Base-by-base conservation (phyloP, 306 rosid genomes). In the Rosa rugosa region DNA sequence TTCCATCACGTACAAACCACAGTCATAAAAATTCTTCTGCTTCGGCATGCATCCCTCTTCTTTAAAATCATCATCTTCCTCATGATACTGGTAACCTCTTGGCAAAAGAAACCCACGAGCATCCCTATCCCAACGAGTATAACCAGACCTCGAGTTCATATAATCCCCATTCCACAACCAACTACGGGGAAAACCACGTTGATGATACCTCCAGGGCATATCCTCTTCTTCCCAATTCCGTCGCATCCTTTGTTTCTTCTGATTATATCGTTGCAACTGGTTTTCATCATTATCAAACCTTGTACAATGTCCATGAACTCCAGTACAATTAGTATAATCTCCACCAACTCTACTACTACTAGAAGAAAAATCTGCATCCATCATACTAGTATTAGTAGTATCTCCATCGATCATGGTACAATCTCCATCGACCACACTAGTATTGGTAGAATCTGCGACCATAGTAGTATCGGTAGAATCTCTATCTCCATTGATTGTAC, bases 1-100 rank as follows among this genome's bases (percentile, higher is more conserved):
- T 17, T 36, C 22, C 70, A 36, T 65, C 46, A 36, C 70, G 18
- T 65, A 65, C 70, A 65, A 65, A 65, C 70, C 70, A 2, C 70
- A 65, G 46, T 65, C 70, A 38, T 36, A 16, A 8, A 5, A 65
- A 8, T 65, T 65, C 3, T 36, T 36, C 46, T 65, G 70, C 70
- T 17, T 65, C 46, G 70, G 70, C 46, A 65, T 65, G 46, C 71
- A 66, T 66, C 12, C 4, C 46, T 38, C 71, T 17, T 66, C 71
- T 18, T 38, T 36, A 66, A 66, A 66, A 66, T 8, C 11, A 16
- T 66, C 71, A 20, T 66, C 45, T 13, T 63, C 69, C 41, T 27
- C 65, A 10, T n/a, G 16, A 59, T 25, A 44, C 46, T 44, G 45
- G 45, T 42, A 42, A 8, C 45, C 45, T 42, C 10, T 42, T 42